Evolutionary conservation across 306 rosid species (phyloP), one percentile per base, ranked within the genome.

Genomic region (Gillenia trifoliata): DNA sequence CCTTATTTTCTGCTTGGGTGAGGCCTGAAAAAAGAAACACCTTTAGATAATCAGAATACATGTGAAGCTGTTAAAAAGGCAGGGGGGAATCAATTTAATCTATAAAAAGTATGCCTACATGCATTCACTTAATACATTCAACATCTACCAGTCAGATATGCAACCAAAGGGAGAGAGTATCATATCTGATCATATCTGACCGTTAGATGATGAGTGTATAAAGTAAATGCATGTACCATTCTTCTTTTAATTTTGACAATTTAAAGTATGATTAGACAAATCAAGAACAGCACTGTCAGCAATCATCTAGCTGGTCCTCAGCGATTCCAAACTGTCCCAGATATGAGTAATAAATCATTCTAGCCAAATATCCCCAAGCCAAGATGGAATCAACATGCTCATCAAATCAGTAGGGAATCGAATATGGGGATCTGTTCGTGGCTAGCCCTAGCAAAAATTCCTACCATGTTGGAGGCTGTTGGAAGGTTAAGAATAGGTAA

Each of bases 1-100:
- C 87, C 99, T 86, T 38, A 94, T 94, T 78, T 90, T 94, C 86
- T 90, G 96, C 92, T 92, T 94, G 5, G 99, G 97, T 20, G 93
- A 90, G 78, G 86, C 71, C 99, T 93, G 88, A 69, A 68, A 80
- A 86, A 41, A 50, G 33, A 73, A 75, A 74, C 40, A 66, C 40
- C 30, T 76, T 63, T 63, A 78, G 76, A 70, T 79, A 38, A 68
- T n/a, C 25, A 71, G 52, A 31, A 29, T 38, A 70, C 55, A 72
- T 19, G 19, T n/a, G 59, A 71, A 30, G 34, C 64, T 29, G 17
- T 28, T 11, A 34, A 26, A 73, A 23, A 57, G 29, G 20, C 15
- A 29, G 19, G 11, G 36, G 49, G 59, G 52, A 34, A 34, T 40
- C 33, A 71, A 22, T 20, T 71, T 7, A 56, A 12, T 34, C 11